Base-by-base conservation (phyloP, 2,329 filamentous ascomycete genomes). In the Fusarium paranaense region DNA sequence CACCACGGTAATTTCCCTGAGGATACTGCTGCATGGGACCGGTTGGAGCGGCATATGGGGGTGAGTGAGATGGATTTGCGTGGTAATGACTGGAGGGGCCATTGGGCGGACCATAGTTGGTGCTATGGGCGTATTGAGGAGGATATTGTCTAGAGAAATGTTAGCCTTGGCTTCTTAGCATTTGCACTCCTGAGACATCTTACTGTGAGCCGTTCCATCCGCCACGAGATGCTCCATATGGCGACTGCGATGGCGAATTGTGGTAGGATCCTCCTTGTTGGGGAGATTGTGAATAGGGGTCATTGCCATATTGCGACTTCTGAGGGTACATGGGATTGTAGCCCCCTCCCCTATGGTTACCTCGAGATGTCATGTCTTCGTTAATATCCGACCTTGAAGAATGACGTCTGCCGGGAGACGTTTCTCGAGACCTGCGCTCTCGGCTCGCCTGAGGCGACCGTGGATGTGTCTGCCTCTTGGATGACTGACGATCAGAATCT, bases 11-110 rank as follows among this genome's bases (percentile, higher is more conserved):
- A 61, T 83, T 83, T 1, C 84, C 84, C 32, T 84, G 82, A 6
- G 83, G 87, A 50, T 88, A 86, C 57, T 88, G 86, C 66, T 90
- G 87, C 76, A 87, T 85, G 20, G 90, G 90, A 6, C 88, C 90
- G 1, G 87, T 87, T 14, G 90, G 87, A 9, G 87, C 87, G 66
- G 87, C 86, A 72, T 90, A 91, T 8, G 87, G 85, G 14, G 89
- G 88, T 3, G 87, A 88, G 66, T 84, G 85, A 18, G 79, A 79
- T 38, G 81, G 77, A 71, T 86, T 87, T 18, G 83, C 80, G 76
- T 90, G 88, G 77, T 89, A 91, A 52, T 89, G 86, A 33, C 84
- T 86, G 70, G 90, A 87, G 6, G 89, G 87, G 9, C 85, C 88
- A 67, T 83, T 87, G 50, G 88, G 85, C 22, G 88, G 85, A 16